Percentiles rank a stretch among this genome's conserved stretches.
Conservation (phyloP, 371 early-diverging fungal genomes). For the Lichtheimia ornata region DNA sequence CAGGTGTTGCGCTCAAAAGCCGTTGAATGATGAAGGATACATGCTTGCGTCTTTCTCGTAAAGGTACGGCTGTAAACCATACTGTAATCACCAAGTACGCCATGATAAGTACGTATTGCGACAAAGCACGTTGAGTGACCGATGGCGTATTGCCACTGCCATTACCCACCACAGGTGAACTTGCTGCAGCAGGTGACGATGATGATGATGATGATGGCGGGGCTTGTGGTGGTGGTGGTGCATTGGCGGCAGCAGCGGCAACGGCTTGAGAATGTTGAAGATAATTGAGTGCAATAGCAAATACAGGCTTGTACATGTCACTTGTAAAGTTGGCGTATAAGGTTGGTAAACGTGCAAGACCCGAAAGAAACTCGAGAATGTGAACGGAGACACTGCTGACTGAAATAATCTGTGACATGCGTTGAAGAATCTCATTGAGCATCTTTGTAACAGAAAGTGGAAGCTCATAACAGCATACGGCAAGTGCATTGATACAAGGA, state of each 20-base stretch:
- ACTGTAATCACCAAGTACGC: conserved; percentile 89
- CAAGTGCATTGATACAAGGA: conserved; percentile 83
- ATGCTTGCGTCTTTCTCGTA: conserved; percentile 76
- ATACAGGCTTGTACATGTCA: conserved; percentile 84
- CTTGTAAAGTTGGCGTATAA: conserved; percentile 84
- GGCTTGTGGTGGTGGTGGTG: conserved; percentile 8
- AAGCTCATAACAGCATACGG: conserved; percentile 81
- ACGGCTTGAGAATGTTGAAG: conserved; percentile 70
- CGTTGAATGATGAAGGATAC: conserved; percentile 81
- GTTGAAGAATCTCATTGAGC: conserved; percentile 70
- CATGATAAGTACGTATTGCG: conserved; percentile 83
- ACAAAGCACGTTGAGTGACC: conserved; percentile 46
- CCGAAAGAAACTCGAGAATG: conserved; percentile 88
- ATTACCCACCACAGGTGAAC: conserved; percentile 9
- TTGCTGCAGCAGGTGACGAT: conserved; percentile 17
- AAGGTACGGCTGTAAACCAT: conserved; percentile 82
- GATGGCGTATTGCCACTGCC: conserved; percentile 3
- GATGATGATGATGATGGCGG: conserved; percentile 11
- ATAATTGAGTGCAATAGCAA: conserved; percentile 91
- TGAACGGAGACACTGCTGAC: conserved; percentile 79
- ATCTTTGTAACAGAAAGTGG: conserved; percentile 77
- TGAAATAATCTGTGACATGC: conserved; percentile 85
- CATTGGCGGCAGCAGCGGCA: conserved; percentile 5
- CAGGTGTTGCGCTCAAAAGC: conserved; percentile 58
- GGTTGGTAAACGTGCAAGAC: conserved; percentile 79